Percentiles rank a stretch among this genome's conserved stretches.
Conservation (phyloP, 2,329 filamentous ascomycete species). For the Metarhizium guizhouense region DNA sequence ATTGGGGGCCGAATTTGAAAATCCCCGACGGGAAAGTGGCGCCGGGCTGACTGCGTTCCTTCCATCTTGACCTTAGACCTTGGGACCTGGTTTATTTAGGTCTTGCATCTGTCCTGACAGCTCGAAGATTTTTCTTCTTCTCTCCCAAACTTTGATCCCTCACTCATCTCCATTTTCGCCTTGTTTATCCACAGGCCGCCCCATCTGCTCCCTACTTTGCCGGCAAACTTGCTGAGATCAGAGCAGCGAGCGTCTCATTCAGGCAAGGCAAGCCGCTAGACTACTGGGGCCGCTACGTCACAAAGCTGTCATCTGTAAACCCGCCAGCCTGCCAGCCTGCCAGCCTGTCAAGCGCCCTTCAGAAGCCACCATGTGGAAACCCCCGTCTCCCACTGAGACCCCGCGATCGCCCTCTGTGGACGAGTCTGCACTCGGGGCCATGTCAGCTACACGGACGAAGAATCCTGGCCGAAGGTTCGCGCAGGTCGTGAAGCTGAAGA, state of each 20-base stretch:
- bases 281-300: neutral
- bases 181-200: too few species aligned
- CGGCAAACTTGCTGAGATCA: too few species aligned
- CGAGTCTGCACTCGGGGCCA: neutral
- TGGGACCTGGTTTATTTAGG: too few species aligned
- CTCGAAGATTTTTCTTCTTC: too few species aligned
- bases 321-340: neutral
- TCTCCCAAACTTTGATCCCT: too few species aligned
- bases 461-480: conserved; percentile 50
- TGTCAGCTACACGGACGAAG: conserved; percentile 13
- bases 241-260: too few species aligned
- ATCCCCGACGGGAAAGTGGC: neutral
- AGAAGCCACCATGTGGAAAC: conserved; percentile 14
- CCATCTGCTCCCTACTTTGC: too few species aligned
- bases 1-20: too few species aligned
- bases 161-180: too few species aligned
- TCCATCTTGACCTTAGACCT: neutral
- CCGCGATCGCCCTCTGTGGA: conserved; percentile 6
- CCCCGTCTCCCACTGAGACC: conserved; percentile 11
- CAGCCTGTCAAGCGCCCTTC: neutral
- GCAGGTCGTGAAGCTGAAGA: conserved; percentile 65
- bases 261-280: too few species aligned
- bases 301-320: too few species aligned
- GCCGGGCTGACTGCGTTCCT: neutral
- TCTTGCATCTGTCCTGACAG: too few species aligned